Conservation (phyloP, 495 filamentous ascomycete genomes). For the Annulohypoxylon bovei region DNA sequence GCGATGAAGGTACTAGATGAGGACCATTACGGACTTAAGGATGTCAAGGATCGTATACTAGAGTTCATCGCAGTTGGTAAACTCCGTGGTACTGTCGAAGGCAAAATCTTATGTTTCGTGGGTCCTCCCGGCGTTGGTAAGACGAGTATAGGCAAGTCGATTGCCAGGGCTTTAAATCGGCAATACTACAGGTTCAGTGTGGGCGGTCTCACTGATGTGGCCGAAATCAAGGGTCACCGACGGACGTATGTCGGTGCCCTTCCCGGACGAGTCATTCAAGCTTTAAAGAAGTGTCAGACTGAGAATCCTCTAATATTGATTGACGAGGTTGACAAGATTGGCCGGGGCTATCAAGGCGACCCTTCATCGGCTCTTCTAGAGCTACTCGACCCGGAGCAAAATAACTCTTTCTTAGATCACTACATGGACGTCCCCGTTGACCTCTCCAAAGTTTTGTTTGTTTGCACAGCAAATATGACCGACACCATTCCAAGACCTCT, state of each 20-base stretch:
- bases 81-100: slow-evolving; percentile 95
- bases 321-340: slow-evolving; percentile 98
- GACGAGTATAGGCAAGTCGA: slow-evolving; percentile 98
- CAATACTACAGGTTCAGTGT: slow-evolving; percentile 99
- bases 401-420: slow-evolving; percentile 96
- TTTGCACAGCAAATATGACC: slow-evolving; percentile 99
- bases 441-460: slow-evolving; percentile 96
- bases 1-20: slow-evolving; percentile 93
- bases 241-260: slow-evolving; percentile 97
- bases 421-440: slow-evolving; percentile 99
- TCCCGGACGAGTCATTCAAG: slow-evolving; percentile 96
- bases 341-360: slow-evolving; percentile 93
- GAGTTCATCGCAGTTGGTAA: slow-evolving; percentile 99
- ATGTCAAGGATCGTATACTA: slow-evolving; percentile 98
- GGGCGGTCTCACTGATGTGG: slow-evolving; percentile 94
- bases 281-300: slow-evolving; percentile 98
- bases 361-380: slow-evolving; percentile 95
- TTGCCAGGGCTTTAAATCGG: slow-evolving; percentile 91
- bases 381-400: slow-evolving; percentile 96
- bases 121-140: slow-evolving; percentile 96
- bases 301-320: slow-evolving; percentile 97
- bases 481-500: slow-evolving; percentile 97
- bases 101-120: slow-evolving; percentile 98
- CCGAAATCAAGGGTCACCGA: slow-evolving; percentile 99
- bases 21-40: slow-evolving; percentile 96